Base-by-base conservation (phyloP, 805 yeast species). In the Aciculoconidium aculeatum region DNA sequence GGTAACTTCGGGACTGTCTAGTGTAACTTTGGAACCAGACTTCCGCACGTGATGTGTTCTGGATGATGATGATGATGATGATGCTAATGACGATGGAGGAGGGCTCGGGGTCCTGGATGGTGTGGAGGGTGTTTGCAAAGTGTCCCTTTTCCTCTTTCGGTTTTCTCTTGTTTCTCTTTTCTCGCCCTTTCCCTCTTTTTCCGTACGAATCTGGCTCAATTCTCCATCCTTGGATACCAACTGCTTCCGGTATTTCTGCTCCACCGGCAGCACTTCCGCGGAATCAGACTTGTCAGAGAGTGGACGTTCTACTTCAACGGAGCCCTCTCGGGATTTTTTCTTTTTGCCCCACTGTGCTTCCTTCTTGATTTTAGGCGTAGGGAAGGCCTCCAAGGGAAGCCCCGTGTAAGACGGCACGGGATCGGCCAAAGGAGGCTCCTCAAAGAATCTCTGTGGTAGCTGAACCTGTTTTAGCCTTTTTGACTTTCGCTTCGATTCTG, bases 401-500 rank as follows among this genome's bases (percentile, higher is more conserved):
- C 96, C 95, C 0, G 90, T 79, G 21, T 75, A 74, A 7, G 70
- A 67, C 23, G 83, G 76, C 7, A 58, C 51, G 0, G 80, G 75
- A 20, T 64, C 69, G 1, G 74, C 69, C 18, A 66, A 50, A 11
- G 63, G 65, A 3, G 88, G 87, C 43, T 84, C 92, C 12, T 60
- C 50, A 53, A 76, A 73, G 17, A 51, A 53, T 11, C n/a, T n/a
- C n/a, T n/a, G n/a, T n/a, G n/a, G n/a, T n/a, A n/a, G n/a, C n/a
- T n/a, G n/a, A n/a, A n/a, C n/a, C n/a, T n/a, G n/a, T n/a, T n/a
- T n/a, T n/a, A n/a, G n/a, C n/a, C n/a, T n/a, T n/a, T n/a, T n/a
- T n/a, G n/a, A n/a, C n/a, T n/a, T n/a, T n/a, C n/a, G n/a, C n/a
- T n/a, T n/a, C n/a, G n/a, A n/a, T n/a, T n/a, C n/a, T n/a, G n/a